A percentile compares a stretch with the other conserved stretches of the same genome.
These are phyloP conservation scores for Rosa chinensis DNA, from an alignment of 306 rosid species.

Conservation along the genomic window DNA sequence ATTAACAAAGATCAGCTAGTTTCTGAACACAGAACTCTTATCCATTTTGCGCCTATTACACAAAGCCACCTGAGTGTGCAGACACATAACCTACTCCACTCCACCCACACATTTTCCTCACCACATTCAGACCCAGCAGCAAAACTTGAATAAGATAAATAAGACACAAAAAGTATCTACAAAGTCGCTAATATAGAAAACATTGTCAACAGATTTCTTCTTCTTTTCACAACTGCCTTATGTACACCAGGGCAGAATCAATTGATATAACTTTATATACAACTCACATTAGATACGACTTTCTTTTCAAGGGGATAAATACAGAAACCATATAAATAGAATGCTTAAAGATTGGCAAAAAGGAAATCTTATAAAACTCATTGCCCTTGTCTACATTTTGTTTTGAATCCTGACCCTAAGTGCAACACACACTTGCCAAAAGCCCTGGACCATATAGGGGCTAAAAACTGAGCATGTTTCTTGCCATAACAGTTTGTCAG, in stretches of 20 bases:
- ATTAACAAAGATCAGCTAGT: background rate
- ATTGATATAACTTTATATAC: background rate
- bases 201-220: background rate
- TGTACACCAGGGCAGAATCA: background rate
- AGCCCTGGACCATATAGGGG: background rate
- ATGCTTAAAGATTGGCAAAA: background rate
- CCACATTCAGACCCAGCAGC: conserved; percentile 3
- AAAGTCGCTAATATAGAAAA: background rate
- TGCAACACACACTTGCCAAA: background rate
- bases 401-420: background rate
- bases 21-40: background rate
- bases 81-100: background rate
- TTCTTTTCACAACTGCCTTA: background rate
- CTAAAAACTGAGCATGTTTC: background rate
- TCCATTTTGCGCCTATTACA: background rate
- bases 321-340: background rate
- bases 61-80: background rate
- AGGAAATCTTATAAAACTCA: background rate
- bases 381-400: background rate
- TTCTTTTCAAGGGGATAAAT: background rate
- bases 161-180: background rate
- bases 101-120: background rate
- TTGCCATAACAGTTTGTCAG: background rate
- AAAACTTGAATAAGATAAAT: background rate
- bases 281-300: background rate